Base-by-base conservation (phyloP, 441 rosid genomes). In the Populus hybrid region DNA sequence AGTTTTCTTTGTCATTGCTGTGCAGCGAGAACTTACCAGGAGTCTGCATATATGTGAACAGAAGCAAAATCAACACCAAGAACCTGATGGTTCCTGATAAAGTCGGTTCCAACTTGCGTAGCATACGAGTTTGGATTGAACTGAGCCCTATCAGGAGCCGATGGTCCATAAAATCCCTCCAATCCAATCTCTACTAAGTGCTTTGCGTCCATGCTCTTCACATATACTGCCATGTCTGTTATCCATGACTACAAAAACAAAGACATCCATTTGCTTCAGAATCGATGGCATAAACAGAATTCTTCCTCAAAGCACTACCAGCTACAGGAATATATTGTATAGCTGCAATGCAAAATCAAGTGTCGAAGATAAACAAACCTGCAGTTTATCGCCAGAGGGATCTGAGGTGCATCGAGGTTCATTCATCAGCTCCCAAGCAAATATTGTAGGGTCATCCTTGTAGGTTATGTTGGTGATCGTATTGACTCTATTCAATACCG, bases 351-450 rank as follows among this genome's bases (percentile, higher is more conserved):
- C 35, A 68, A 35, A 18, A 14, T 5, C 50, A 38, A 7, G 20
- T 59, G 12, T 26, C 71, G 64, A 73, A 66, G 56, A 42, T 74
- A 20, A 77, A 75, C 79, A 61, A 76, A 89, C 95, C 93, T 91
- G 93, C 23, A 90, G 85, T 77, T 80, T 90, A 53, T 80, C 86
- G 31, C 95, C 95, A 9, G 93, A 79, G 18, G 86, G 80, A 82
- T 91, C 95, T 11, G 90, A 79, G 45, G 82, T 73, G 79, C 93
- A 91, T 72, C 95, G 85, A 36, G 95, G 95, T 77, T 91, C 95
- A 56, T 90, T 91, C 92, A 91, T 91, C 76, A 91, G 87, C 83
- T 91, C 95, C 95, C 95, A 91, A 6, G 95, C 95, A 86, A 91
- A 89, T 70, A 91, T 84, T 6, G 93, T 87, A 9, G 95, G 90